These are phyloP conservation scores for Colletotrichum sp. DNA, from an alignment of 2,329 filamentous ascomycete species.

Conservation along the genomic window DNA sequence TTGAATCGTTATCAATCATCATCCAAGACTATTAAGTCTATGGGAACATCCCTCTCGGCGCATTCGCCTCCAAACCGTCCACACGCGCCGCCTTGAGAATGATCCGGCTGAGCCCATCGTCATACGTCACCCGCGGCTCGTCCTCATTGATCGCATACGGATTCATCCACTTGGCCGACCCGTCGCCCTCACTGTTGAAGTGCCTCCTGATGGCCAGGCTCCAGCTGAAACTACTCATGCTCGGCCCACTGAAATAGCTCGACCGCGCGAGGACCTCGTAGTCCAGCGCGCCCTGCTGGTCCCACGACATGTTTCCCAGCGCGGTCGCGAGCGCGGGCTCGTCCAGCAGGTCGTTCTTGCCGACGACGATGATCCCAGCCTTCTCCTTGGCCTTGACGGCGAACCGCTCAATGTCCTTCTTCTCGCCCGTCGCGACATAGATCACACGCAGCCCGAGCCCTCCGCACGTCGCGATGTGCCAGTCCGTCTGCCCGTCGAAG, in stretches of 20 bases:
- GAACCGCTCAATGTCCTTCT: not conserved
- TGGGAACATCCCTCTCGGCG: not conserved
- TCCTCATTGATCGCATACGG: not conserved
- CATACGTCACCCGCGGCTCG: not conserved
- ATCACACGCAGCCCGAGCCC: not conserved
- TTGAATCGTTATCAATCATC: not conserved
- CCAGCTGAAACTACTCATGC: not conserved
- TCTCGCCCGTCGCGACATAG: not conserved
- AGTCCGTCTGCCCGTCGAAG: not conserved
- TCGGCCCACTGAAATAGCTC: not conserved
- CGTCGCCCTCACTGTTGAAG: not conserved
- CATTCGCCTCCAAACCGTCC: not conserved
- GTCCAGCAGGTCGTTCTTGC: not conserved
- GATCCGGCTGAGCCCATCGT: not conserved
- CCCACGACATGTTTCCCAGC: not conserved
- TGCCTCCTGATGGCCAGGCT: not conserved
- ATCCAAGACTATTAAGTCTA: not conserved
- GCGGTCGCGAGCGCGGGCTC: not conserved
- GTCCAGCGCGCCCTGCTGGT: not conserved
- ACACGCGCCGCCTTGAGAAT: not conserved
- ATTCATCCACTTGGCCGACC: not conserved
- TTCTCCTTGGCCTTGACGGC: not conserved
- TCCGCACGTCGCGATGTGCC: not conserved
- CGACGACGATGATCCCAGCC: not conserved
- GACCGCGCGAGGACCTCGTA: not conserved